A percentile compares a stretch with the other conserved stretches of the same genome.
These are phyloP conservation scores for Physcomitrium patens DNA, from an alignment of 225 moss, liverwort and hornwort genomes.

Conservation along the genomic window DNA sequence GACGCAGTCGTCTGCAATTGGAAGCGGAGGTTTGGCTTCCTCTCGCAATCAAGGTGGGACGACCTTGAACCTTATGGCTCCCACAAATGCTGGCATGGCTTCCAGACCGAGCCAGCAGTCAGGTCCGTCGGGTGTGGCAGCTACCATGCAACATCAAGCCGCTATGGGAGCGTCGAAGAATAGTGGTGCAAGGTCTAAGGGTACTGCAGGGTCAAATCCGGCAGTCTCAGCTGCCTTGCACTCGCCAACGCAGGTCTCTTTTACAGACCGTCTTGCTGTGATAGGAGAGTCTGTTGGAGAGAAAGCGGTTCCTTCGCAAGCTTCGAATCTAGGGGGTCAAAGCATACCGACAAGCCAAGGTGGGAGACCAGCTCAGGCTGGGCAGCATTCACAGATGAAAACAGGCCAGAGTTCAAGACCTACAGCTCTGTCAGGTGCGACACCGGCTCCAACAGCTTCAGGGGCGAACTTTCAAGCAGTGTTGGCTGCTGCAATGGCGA, in stretches of 20 bases:
- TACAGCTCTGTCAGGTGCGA: slow-evolving; percentile 42
- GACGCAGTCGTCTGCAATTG: slow-evolving; percentile 30
- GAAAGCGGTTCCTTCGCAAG: slow-evolving; percentile 35
- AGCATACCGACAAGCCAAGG: slow-evolving; percentile 31
- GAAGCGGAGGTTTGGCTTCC: slow-evolving; percentile 27
- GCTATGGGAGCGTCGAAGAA: slow-evolving; percentile 41
- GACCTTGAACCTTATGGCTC: slow-evolving; percentile 51
- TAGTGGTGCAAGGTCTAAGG: slow-evolving; percentile 35
- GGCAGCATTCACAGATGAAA: slow-evolving; percentile 48
- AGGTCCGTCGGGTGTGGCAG: slow-evolving; percentile 23
- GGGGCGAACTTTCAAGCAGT: slow-evolving; percentile 70
- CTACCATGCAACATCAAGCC: slow-evolving; percentile 31
- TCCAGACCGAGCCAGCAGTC: slow-evolving; percentile 49
- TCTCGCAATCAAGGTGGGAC: slow-evolving; percentile 42
- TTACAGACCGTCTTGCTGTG: slow-evolving; percentile 44
- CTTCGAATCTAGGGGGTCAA: slow-evolving; percentile 36
- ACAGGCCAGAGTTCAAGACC: slow-evolving; percentile 45
- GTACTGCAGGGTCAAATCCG: slow-evolving; percentile 28
- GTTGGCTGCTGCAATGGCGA: slow-evolving; percentile 80
- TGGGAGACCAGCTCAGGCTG: slow-evolving; percentile 34
- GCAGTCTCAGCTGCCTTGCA: background rate
- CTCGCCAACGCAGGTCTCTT: slow-evolving; percentile 38
- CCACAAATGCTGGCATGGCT: slow-evolving; percentile 38
- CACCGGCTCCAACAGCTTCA: slow-evolving; percentile 49
- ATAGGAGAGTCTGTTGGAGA: slow-evolving; percentile 27